Conservation (phyloP, 805 yeast genomes). For the Wickerhamomyces kurtzmanii region DNA sequence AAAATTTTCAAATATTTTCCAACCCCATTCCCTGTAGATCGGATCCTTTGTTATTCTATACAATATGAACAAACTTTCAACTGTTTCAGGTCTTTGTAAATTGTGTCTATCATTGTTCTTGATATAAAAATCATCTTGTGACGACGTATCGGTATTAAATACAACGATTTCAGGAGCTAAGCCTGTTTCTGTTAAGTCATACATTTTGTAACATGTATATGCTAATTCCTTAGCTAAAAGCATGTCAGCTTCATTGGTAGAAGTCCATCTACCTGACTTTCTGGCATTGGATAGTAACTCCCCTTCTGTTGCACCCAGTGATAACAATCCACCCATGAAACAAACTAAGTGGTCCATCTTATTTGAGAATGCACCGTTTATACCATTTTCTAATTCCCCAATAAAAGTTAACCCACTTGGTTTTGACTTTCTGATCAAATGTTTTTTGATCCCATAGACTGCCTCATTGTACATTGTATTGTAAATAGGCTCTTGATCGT, state of each 20-base stretch:
- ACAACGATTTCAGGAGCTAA: conserved; percentile 84
- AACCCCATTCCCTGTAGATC: conserved; percentile 83
- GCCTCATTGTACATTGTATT: conserved; percentile 69
- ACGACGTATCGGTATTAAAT: conserved; percentile 49
- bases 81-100: conserved; percentile 89
- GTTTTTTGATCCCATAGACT: conserved; percentile 64
- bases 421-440: conserved; percentile 46
- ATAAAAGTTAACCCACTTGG: conserved; percentile 60
- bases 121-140: conserved; percentile 48
- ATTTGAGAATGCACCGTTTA: conserved; percentile 45
- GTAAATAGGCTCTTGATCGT: conserved; percentile 48
- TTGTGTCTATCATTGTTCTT: conserved; percentile 73
- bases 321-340: conserved; percentile 81
- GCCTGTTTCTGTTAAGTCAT: conserved; percentile 64
- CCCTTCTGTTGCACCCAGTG: conserved; percentile 86
- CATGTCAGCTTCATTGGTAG: conserved; percentile 51
- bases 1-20: conserved; percentile 71
- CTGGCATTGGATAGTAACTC: conserved; percentile 44
- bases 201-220: conserved; percentile 77
- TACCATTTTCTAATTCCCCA: conserved; percentile 70
- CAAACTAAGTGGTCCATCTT: conserved; percentile 94
- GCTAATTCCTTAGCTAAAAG: conserved; percentile 65
- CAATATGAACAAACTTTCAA: conserved; percentile 74
- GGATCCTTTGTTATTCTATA: conserved; percentile 74
- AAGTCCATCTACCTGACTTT: conserved; percentile 45